Conservation (phyloP, 202 grass and related monocot genomes). For the Schoenoplectus tabernaemontani region DNA sequence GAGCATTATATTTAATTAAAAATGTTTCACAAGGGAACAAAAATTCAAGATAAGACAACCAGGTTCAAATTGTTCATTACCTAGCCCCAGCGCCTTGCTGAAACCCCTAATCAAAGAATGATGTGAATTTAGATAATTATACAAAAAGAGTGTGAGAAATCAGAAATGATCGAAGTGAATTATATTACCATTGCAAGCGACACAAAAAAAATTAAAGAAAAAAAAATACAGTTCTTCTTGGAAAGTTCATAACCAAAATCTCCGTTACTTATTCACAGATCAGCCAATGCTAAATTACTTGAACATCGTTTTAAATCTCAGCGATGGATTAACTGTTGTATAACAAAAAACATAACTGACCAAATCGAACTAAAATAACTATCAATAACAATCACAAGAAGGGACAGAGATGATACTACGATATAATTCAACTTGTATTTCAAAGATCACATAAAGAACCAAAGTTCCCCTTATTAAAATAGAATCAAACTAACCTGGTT, state of each 20-base stretch:
- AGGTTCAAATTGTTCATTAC: slow-evolving; percentile 27
- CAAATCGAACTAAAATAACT: neutral
- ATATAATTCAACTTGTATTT: neutral
- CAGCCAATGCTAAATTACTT: neutral
- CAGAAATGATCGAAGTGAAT: slow-evolving; percentile 14
- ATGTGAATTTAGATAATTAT: slow-evolving; percentile 32
- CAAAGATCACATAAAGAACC: neutral
- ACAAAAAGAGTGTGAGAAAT: slow-evolving; percentile 2
- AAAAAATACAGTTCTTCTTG: neutral
- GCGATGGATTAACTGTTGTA: neutral
- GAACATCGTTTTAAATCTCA: neutral
- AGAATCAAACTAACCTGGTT: slow-evolving; percentile 10
- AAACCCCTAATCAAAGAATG: slow-evolving; percentile 53
- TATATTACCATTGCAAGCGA: neutral
- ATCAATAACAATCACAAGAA: neutral
- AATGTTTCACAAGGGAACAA: neutral
- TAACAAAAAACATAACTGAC: neutral
- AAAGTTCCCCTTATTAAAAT: neutral
- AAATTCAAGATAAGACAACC: neutral
- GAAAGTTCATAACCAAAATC: slow-evolving; percentile 1
- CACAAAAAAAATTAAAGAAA: slow-evolving; percentile 2
- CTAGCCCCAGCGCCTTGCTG: slow-evolving; percentile 43
- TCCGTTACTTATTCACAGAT: neutral
- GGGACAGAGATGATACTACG: neutral
- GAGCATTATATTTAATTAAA: neutral